Evolutionary conservation across 1,139 yeast species (phyloP).

Genomic region (Candida glucosophila): DNA sequence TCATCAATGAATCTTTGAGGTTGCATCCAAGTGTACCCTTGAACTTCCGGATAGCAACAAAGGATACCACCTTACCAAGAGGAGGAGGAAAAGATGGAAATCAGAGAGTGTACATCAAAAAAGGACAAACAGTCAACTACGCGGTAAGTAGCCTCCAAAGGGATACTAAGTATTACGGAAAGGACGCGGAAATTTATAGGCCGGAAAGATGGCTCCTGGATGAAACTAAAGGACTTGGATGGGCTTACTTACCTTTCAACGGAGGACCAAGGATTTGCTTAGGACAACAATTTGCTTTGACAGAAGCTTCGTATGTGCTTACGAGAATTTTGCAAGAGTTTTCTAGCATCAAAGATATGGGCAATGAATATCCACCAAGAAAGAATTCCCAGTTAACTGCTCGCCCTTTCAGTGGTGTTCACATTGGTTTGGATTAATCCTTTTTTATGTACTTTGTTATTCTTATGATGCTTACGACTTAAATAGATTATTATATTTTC

Average conservation of each 20-base stretch:
- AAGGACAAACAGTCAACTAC: constrained; percentile 33
- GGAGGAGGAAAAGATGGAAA: constrained; percentile 45
- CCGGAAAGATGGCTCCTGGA: constrained; percentile 40
- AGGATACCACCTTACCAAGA: constrained; percentile 40
- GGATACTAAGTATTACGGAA: constrained; percentile 30
- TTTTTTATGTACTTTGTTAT: too few species aligned
- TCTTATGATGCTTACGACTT: too few species aligned
- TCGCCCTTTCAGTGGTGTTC: constrained; percentile 18
- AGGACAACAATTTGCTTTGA: constrained; percentile 53
- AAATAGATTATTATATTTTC: too few species aligned
- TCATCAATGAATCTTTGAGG: constrained; percentile 42
- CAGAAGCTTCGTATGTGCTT: constrained; percentile 43
- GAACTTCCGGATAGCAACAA: constrained; percentile 36
- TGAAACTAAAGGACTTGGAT: constrained; percentile 28
- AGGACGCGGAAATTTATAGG: constrained; percentile 32
- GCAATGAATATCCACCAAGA: constrained; percentile 23
- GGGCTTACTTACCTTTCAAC: constrained; percentile 50
- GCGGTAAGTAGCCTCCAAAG: constrained; percentile 36
- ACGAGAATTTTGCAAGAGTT: constrained; percentile 31
- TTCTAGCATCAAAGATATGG: constrained; percentile 8
- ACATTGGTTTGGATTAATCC: constrained; percentile 8
- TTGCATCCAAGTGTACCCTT: constrained; percentile 47
- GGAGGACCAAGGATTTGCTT: constrained; percentile 57
- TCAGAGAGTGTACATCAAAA: constrained; percentile 33
- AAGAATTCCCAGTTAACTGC: constrained; percentile 18